phyloP scores from a whole-genome alignment of 495 filamentous ascomycete species.

The Aspergillus nidulans region DNA sequence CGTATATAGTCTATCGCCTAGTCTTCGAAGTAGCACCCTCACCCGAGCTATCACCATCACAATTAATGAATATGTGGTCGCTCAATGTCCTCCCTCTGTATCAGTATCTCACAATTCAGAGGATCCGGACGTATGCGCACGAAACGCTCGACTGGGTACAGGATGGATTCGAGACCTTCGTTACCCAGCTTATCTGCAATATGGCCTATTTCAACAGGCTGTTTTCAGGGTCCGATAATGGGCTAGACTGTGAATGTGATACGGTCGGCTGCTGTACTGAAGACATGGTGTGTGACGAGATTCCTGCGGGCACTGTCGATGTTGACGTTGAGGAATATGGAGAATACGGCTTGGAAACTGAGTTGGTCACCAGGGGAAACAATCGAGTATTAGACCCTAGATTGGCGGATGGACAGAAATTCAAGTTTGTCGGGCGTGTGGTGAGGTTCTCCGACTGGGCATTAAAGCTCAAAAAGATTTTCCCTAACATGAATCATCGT shows the following conservation, averaged over 20 bases:
- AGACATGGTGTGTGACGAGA: no score
- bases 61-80: not conserved
- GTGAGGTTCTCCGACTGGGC: not conserved
- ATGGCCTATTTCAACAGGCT: not conserved
- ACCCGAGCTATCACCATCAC: not conserved
- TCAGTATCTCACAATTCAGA: not conserved
- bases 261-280: not conserved
- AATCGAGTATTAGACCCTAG: not conserved
- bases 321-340: not conserved
- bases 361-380: not conserved
- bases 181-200: not conserved
- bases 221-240: not conserved
- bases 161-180: not conserved
- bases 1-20: not conserved
- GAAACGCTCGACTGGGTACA: not conserved
- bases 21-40: not conserved
- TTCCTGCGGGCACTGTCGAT: not conserved
- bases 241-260: not conserved
- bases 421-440: not conserved
- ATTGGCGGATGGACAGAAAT: not conserved
- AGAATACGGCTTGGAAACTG: not conserved
- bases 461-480: no score
- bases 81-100: not conserved
- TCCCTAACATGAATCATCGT: not conserved
- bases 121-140: not conserved